A percentile compares a stretch with the other conserved stretches of the same genome.
Evolutionary conservation across 805 yeast species (phyloP).

Genomic region (Pichia paraexigua): DNA sequence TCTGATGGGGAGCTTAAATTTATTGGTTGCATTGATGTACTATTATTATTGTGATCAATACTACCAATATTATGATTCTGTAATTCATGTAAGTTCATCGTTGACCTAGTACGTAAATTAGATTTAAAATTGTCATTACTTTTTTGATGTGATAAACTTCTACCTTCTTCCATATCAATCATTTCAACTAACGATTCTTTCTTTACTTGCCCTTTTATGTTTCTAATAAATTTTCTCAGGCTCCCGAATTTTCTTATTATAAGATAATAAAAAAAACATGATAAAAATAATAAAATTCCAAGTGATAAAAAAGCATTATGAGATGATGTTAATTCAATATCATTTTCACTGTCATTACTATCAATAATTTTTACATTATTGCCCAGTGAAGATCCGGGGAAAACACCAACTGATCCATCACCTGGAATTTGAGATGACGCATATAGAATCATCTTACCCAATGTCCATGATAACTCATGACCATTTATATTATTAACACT

Average conservation of each 20-base stretch:
- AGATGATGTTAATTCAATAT: not conserved
- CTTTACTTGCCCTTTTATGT: constrained; percentile 2
- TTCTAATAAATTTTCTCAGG: constrained; percentile 5
- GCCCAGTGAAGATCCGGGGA: constrained; percentile 17
- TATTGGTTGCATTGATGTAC: not conserved
- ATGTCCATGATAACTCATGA: constrained; percentile 88
- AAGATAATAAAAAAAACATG: not conserved
- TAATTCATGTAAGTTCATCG: constrained; percentile 21
- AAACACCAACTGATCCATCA: constrained; percentile 10
- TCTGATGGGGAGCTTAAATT: not conserved
- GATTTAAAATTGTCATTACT: constrained; percentile 9
- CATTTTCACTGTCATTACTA: constrained; percentile 32
- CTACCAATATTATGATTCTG: not conserved
- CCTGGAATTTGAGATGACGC: constrained; percentile 62
- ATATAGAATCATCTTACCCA: constrained; percentile 77
- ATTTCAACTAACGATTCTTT: constrained; percentile 2
- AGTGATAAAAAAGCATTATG: constrained; percentile 1
- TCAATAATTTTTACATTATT: constrained; percentile 27
- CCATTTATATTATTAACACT: constrained; percentile 77
- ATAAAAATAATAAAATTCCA: not conserved
- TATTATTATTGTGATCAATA: not conserved
- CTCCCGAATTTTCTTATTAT: constrained; percentile 10
- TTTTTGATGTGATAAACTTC: constrained; percentile 6
- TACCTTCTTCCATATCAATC: constrained; percentile 11
- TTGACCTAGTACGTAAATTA: constrained; percentile 26